Conservation (phyloP, 164 flowering plant species). For the Hamamelis virginiana region DNA sequence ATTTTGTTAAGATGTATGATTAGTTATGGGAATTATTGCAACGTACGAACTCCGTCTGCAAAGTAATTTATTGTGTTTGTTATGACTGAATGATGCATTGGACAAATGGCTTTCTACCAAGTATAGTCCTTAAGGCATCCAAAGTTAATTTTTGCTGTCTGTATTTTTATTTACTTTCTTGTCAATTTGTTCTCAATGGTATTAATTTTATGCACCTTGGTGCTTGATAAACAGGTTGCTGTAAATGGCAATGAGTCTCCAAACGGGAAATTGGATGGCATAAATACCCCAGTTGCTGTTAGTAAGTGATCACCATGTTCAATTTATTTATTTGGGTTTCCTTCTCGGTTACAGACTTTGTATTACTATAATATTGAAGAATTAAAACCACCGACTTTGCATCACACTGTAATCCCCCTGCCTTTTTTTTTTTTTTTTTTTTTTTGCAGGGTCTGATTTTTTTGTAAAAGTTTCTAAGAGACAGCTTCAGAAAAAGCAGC, state of each 20-base stretch:
- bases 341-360: neutral
- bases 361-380: neutral
- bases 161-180: too few species aligned
- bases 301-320: conserved; percentile 25
- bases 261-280: conserved; percentile 14
- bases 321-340: neutral
- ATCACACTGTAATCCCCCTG: too few species aligned
- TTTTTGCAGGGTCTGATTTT: conserved; percentile 35
- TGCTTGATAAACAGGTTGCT: conserved; percentile 29
- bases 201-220: neutral
- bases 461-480: conserved; percentile 36
- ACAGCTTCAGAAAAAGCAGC: conserved; percentile 24
- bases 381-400: neutral
- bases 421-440: neutral
- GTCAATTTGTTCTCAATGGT: neutral
- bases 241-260: conserved; percentile 21
- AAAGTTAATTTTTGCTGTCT: too few species aligned
- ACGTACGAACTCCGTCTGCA: too few species aligned
- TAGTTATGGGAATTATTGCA: neutral
- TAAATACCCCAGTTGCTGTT: conserved; percentile 19
- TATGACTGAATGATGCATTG: conserved; percentile 1
- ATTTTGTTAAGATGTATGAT: neutral
- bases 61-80: neutral
- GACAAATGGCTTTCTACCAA: neutral
- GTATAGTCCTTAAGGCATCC: neutral